Base-by-base conservation (phyloP, 345 rosid genomes). In the Mercurialis annua region DNA sequence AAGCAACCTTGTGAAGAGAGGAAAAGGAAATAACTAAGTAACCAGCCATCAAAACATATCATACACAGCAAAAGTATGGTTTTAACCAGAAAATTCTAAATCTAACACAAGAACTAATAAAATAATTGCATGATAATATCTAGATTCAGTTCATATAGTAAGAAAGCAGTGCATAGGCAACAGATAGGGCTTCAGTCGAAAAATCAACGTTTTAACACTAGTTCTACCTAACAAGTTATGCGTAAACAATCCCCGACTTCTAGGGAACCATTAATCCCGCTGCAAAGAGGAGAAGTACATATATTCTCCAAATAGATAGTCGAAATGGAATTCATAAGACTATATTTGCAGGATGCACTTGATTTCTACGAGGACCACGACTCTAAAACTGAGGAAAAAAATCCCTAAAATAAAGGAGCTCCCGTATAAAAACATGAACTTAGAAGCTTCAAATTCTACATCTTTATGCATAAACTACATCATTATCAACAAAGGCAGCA, bases 321-420 rank as follows among this genome's bases (percentile, higher is more conserved):
- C 33, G 0, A 29, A 15, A 20, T 47, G 14, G 46, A 49, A 34
- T 34, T 29, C 46, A 64, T 21, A 3, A n/a, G 1, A 20, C 31
- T 33, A 20, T 31, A 62, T 62, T 31, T 1, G 24, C 23, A 29
- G 40, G 8, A 44, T 11, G n/a, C n/a, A n/a, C 30, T 43, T 48
- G 23, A 59, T 65, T 73, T 59, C 43, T 33, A 34, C n/a, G 38
- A 44, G n/a, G 17, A 52, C 47, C 59, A 57, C 56, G 65, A 49
- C 12, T 69, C 62, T 10, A 60, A 55, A 69, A 62, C 18, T 63
- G 49, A n/a, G 34, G 29, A 27, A 29, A 24, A 24, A 21, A 40
- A 43, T 30, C 26, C 51, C 30, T 12, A 66, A 44, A 20, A 15
- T 31, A 2, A 40, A 40, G 11, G 6, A 40, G 44, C 6, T 8